Conservation (phyloP, 1,139 yeast genomes). For the Kurtzmaniella natalensis region DNA sequence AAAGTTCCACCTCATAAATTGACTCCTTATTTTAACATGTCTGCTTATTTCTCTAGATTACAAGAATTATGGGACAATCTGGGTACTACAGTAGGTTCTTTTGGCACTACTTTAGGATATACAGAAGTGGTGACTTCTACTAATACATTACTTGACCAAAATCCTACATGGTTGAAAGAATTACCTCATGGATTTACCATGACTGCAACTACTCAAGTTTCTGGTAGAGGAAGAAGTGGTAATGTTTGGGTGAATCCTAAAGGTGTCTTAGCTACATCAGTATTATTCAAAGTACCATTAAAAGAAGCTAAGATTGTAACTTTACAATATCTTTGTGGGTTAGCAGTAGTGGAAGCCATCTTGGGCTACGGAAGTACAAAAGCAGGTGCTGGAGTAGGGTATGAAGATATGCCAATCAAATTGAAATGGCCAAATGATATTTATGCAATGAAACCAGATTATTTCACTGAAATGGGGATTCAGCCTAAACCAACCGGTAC, state of each 20-base stretch:
- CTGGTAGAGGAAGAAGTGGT: constrained; percentile 94
- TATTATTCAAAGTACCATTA: constrained; percentile 59
- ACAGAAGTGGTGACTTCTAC: constrained; percentile 93
- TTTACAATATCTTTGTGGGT: constrained; percentile 77
- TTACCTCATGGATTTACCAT: constrained; percentile 70
- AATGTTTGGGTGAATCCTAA: constrained; percentile 93
- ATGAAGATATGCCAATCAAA: constrained; percentile 69
- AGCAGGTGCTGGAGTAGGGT: constrained; percentile 47
- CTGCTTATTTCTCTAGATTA: constrained; percentile 49
- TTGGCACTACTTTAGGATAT: constrained; percentile 67
- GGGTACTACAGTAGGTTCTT: constrained; percentile 22
- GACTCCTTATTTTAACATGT: constrained; percentile 73
- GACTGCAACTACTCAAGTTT: constrained; percentile 79
- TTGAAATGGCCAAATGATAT: constrained; percentile 98
- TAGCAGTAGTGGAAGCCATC: constrained; percentile 81
- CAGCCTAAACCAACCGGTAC: constrained; percentile 13
- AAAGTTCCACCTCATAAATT: constrained; percentile 41
- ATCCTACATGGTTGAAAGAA: constrained; percentile 50
- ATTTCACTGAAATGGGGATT: constrained; percentile 24
- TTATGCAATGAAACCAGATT: constrained; percentile 68
- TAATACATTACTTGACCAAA: constrained; percentile 69
- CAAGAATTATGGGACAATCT: constrained; percentile 22
- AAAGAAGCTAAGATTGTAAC: constrained; percentile 54
- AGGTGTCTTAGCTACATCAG: constrained; percentile 85
- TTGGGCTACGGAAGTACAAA: constrained; percentile 49